Base-by-base conservation (phyloP, 2,329 filamentous ascomycete genomes). In the Paraconiothyrium brasiliense region DNA sequence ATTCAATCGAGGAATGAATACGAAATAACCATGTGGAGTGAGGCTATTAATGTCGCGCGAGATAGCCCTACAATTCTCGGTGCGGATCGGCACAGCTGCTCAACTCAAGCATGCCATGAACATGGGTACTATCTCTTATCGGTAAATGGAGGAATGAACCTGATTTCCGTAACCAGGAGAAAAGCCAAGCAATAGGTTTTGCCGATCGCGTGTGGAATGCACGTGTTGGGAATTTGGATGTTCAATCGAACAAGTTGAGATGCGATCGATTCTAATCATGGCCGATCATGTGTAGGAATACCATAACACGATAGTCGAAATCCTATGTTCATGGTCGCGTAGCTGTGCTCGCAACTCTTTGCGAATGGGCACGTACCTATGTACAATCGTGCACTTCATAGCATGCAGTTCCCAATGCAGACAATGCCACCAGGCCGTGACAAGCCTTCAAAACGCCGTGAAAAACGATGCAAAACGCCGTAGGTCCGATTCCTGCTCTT, bases 361-460 rank as follows among this genome's bases (percentile, higher is more conserved):
- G n/a, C 34, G 24, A 4, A 30, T 14, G 39, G 11, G 27, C 11
- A 55, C n/a, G 10, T 14, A 34, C 52, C 52, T 46, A 55, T 55
- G 4, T 46, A 55, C 39, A 55, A 30, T 46, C 32, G 41, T 37
- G 37, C 37, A 11, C n/a, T 2, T 46, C 39, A 44, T 46, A 46
- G 16, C 52, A 55, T 46, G 39, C n/a, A 39, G 24, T 16, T 9
- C 34, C 39, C 39, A 55, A 48, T 55, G 52, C 52, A 52, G 13
- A 16, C 14, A 24, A 22, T 55, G 4, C 52, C 24, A 24, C 13
- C 37, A 5, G 22, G 9, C 32, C 14, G 46, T 48, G 24, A 48
- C 46, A 51, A 22, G 16, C 48, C 32, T 6, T n/a, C 32, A 30
- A 34, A 51, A 51, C 48, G 48, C 48, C 48, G n/a, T 34, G 32